phyloP scores from a whole-genome alignment of 495 filamentous ascomycete species.

The Aspergillus biplanus region DNA sequence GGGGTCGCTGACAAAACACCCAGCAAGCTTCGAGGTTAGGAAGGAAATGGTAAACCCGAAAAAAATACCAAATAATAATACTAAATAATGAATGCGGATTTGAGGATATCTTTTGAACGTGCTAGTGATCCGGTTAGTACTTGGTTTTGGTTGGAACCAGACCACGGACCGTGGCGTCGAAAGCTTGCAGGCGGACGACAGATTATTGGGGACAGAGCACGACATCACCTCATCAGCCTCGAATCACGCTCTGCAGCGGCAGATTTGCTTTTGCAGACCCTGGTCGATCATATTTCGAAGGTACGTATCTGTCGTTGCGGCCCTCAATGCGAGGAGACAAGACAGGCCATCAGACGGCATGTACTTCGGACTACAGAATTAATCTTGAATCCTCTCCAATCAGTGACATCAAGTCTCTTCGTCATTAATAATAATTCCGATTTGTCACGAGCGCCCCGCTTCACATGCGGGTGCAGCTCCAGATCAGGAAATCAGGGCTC shows the following conservation, averaged over 20 bases:
- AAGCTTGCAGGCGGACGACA: conserved; percentile 15
- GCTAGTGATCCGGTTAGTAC: neutral
- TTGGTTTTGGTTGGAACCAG: conserved; percentile 15
- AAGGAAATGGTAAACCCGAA: conserved; percentile 11
- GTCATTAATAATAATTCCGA: conserved; percentile 17
- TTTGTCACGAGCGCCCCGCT: neutral
- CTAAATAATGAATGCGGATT: neutral
- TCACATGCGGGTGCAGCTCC: neutral
- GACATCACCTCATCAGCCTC: conserved; percentile 18
- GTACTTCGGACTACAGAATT: neutral
- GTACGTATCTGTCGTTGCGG: neutral
- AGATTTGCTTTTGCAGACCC: conserved; percentile 16
- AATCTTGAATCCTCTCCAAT: neutral
- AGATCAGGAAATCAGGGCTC: conserved; percentile 26
- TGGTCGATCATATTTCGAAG: neutral
- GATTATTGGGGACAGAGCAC: conserved; percentile 12
- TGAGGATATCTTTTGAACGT: conserved; percentile 9
- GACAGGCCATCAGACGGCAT: neutral
- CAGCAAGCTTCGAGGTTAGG: conserved; percentile 8
- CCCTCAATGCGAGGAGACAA: no score
- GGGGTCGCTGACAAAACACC: conserved; percentile 30
- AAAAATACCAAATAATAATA: neutral
- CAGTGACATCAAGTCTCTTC: conserved; percentile 13
- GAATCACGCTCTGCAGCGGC: conserved; percentile 4
- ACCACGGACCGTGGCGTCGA: conserved; percentile 15